phyloP scores from a whole-genome alignment of 495 filamentous ascomycete genomes.

The Podospora australis region DNA sequence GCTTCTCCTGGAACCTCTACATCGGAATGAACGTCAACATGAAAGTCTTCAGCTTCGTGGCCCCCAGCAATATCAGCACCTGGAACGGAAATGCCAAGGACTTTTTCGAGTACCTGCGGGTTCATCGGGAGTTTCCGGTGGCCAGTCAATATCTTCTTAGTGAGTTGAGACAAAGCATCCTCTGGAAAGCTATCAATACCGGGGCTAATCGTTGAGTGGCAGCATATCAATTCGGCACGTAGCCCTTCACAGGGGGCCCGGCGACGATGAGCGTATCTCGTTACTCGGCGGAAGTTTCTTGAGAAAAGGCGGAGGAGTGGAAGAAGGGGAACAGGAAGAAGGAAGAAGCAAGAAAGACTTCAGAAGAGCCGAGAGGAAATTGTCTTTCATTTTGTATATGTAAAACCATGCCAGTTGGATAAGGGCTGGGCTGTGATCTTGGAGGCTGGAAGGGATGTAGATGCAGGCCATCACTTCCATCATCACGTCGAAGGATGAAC shows the following conservation, averaged over 20 bases:
- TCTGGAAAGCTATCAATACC: neutral
- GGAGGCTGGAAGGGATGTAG: too few relatives aligned
- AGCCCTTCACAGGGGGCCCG: neutral
- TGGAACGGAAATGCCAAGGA: neutral
- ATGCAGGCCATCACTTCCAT: too few relatives aligned
- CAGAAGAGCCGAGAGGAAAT: too few relatives aligned
- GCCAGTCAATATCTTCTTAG: neutral
- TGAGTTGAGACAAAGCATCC: neutral
- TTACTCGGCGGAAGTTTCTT: neutral
- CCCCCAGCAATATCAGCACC: neutral
- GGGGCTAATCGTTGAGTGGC: neutral
- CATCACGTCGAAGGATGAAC: too few relatives aligned
- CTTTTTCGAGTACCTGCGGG: neutral
- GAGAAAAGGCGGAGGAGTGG: too few relatives aligned
- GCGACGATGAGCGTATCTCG: neutral
- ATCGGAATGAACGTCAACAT: slow-evolving; percentile 9
- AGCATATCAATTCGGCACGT: slow-evolving; percentile 1
- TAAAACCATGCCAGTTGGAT: too few relatives aligned
- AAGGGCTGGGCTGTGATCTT: too few relatives aligned
- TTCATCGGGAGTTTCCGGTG: neutral
- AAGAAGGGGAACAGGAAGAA: too few relatives aligned
- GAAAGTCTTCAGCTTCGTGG: slow-evolving; percentile 5
- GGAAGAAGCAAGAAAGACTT: too few relatives aligned
- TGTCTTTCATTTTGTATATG: too few relatives aligned
- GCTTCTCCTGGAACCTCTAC: slow-evolving; percentile 33